Evolutionary conservation across 176 grass and related monocot genomes (phyloP).

Genomic region (Bromus sterilis): DNA sequence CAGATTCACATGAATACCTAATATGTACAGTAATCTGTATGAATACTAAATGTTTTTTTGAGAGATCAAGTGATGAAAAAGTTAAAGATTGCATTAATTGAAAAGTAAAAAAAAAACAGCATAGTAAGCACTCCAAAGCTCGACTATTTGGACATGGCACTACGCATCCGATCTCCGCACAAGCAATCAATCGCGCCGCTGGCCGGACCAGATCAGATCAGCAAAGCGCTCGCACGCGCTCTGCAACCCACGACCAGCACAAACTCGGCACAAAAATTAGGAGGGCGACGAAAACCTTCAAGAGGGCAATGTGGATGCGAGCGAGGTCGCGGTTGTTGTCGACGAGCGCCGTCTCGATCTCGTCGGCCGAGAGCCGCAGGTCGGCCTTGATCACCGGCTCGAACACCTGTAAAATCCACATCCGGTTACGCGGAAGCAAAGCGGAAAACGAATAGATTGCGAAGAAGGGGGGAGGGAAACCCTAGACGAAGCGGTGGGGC

Average conservation of each 20-base stretch:
- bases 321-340: slow-evolving; percentile 41
- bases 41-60: background rate
- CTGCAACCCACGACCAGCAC: background rate
- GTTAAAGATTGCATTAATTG: background rate
- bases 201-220: background rate
- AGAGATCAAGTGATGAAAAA: background rate
- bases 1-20: background rate
- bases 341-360: slow-evolving; percentile 74
- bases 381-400: slow-evolving; percentile 62
- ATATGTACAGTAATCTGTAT: background rate
- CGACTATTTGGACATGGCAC: background rate
- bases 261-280: background rate
- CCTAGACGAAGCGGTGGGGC: slow-evolving; percentile 17
- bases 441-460: background rate
- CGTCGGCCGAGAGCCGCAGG: slow-evolving; percentile 66
- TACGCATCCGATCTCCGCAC: background rate
- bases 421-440: background rate
- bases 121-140: background rate
- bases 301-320: slow-evolving; percentile 60
- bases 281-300: slow-evolving; percentile 44
- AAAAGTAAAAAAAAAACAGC: background rate
- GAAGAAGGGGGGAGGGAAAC: background rate
- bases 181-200: background rate
- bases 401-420: slow-evolving; percentile 47
- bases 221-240: background rate